Evolutionary conservation across 1,284 basidiomycete species (phyloP), one percentile per base, ranked within the genome.

Genomic region (Malassezia caprae): DNA sequence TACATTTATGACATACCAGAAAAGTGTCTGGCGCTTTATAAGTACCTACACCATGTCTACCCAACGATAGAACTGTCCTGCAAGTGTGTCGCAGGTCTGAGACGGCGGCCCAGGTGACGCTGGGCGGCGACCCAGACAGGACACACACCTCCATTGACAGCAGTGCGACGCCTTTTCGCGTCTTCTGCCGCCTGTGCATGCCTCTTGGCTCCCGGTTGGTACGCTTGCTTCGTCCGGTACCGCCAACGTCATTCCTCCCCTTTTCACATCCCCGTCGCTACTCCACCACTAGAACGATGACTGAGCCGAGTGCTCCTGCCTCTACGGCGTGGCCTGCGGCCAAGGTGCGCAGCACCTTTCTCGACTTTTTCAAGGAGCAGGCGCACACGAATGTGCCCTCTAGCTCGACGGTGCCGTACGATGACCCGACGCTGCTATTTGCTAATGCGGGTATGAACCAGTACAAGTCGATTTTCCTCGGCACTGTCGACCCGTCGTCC

Each of bases 381-480:
- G 80, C 82, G 61, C 94, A 98, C 77, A 86, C 86, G 32, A 94
- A 90, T 76, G 88, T 91, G 57, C 86, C 86, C n/a, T 93, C 88
- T 41, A 90, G 88, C 6, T 83, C 88, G 12, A 93, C 90, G 43
- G 88, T 98, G 64, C 93, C 93, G 1, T 96, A 90, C 76, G 93
- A 98, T 63, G 77, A 78, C 59, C 76, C 94, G 3, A 96, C 93
- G 7, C 81, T 98, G 39, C 83, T 98, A 59, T 98, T 98, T 70
- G 90, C 91, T 63, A 98, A 98, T 79, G 93, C 93, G 62, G 75
- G 78, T 72, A 78, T 60, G 63, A 69, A 68, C 56, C 65, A 72
- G 60, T 96, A 88, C 81, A 96, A 98, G 79, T 79, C 87, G 46
- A 89, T 96, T 63, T 96, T 98, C 77, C 81, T 98, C 31, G 93